Conservation (phyloP, 768 basidiomycete species). For the Tulasnella sp. region DNA sequence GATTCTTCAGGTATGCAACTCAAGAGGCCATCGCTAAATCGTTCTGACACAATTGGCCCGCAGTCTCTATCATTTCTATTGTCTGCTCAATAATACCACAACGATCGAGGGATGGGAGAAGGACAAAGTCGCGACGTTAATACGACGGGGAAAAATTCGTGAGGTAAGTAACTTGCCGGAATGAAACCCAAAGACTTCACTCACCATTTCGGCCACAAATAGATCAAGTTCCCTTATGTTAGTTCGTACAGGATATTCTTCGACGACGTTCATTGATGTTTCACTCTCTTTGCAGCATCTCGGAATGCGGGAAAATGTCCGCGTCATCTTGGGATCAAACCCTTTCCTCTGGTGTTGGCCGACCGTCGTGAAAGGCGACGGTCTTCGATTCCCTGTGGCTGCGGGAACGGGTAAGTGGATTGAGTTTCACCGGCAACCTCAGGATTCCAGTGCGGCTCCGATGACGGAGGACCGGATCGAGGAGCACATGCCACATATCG, state of each 20-base stretch:
- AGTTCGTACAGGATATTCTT: constrained; percentile 21
- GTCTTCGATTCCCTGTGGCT: constrained; percentile 65
- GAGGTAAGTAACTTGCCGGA: constrained; percentile 40
- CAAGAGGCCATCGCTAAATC: constrained; percentile 16
- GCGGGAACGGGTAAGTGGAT: constrained; percentile 66
- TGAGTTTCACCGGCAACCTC: constrained; percentile 25
- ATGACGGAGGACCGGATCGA: background rate
- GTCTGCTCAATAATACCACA: constrained; percentile 67
- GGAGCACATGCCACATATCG: background rate
- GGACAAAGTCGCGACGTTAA: constrained; percentile 79
- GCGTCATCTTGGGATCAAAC: constrained; percentile 64
- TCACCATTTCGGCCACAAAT: background rate
- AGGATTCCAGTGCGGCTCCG: background rate
- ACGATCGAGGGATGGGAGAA: constrained; percentile 99
- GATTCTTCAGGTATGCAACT: constrained; percentile 67
- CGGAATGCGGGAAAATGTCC: constrained; percentile 59
- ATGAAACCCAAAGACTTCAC: background rate
- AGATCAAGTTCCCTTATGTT: constrained; percentile 93
- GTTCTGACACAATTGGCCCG: background rate
- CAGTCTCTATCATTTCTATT: constrained; percentile 80
- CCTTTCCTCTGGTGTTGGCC: constrained; percentile 83
- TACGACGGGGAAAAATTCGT: constrained; percentile 72
- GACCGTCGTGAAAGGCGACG: constrained; percentile 46
- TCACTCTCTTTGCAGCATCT: constrained; percentile 49
- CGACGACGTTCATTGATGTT: background rate